Evolutionary conservation across 192 early-diverging fungal species (phyloP).

Genomic region (Backusella sp.): DNA sequence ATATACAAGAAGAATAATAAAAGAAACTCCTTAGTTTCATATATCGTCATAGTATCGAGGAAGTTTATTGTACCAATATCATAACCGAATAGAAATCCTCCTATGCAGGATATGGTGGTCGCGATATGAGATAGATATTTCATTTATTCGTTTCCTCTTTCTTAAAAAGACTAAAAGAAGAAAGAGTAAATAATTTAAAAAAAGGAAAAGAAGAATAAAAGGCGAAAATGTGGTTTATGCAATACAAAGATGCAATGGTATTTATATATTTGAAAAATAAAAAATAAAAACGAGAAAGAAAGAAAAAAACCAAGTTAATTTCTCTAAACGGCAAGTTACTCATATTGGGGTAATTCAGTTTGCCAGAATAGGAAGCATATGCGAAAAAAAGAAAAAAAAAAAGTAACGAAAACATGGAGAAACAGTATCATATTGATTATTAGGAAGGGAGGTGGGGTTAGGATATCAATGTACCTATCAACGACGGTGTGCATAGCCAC

Average conservation of each 20-base stretch:
- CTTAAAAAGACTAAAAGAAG: not conserved
- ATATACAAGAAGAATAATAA: not conserved
- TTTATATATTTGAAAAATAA: not conserved
- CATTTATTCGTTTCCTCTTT: slow-evolving; percentile 14
- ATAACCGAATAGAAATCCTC: slow-evolving; percentile 55
- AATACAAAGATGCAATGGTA: not conserved
- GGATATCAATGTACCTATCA: not conserved
- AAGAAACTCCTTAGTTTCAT: not conserved
- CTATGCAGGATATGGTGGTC: slow-evolving; percentile 51
- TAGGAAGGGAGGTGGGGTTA: not conserved
- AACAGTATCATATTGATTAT: not conserved
- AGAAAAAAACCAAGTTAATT: not conserved
- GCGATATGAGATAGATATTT: slow-evolving; percentile 31
- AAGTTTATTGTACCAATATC: slow-evolving; percentile 4
- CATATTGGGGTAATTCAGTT: not conserved
- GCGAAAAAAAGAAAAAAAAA: slow-evolving; percentile 8
- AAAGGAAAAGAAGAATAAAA: not conserved
- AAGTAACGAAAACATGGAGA: not conserved
- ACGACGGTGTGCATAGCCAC: not conserved
- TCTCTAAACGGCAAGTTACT: not conserved
- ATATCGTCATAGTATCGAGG: not conserved
- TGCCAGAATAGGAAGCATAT: not conserved
- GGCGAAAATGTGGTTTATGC: not conserved
- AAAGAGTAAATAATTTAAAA: not conserved
- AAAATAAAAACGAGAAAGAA: not conserved